These are phyloP conservation scores for Trichoderma sp. DNA, from an alignment of 2,329 filamentous ascomycete genomes.

Conservation along the genomic window DNA sequence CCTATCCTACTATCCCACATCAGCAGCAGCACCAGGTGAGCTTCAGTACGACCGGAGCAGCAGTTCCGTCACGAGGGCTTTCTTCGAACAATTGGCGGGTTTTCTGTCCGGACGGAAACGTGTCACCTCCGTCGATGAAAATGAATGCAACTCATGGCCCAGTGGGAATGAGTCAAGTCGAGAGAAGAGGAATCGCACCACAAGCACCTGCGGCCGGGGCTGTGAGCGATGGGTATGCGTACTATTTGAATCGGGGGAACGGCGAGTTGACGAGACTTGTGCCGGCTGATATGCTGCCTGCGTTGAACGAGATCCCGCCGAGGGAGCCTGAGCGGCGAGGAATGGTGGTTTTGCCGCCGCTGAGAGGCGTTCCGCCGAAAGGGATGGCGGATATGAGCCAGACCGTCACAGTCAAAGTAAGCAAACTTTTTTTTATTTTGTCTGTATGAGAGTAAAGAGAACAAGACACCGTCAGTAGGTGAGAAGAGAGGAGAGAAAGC, in stretches of 20 bases:
- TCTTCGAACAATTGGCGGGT: slow-evolving; percentile 10
- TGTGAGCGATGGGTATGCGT: slow-evolving; percentile 40
- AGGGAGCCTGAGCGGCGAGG: slow-evolving; percentile 41
- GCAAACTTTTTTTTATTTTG: slow-evolving; percentile 26
- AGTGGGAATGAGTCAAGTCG: not conserved
- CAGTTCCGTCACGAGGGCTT: not conserved
- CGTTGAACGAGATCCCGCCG: slow-evolving; percentile 45
- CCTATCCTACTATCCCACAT: not conserved
- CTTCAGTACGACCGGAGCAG: not conserved
- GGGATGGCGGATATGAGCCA: slow-evolving; percentile 42
- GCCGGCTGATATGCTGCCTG: slow-evolving; percentile 55
- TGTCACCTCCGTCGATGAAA: not conserved
- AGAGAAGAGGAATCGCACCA: not conserved
- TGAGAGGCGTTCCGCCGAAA: slow-evolving; percentile 40
- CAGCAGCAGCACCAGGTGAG: slow-evolving; percentile 10
- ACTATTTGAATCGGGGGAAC: slow-evolving; percentile 56
- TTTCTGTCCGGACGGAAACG: not conserved
- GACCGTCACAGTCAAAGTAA: slow-evolving; percentile 42
- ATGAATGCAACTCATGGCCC: not conserved
- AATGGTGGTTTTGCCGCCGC: slow-evolving; percentile 50
- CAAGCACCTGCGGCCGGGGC: not conserved
- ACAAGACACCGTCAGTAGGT: not conserved
- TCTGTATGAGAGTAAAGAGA: not conserved
- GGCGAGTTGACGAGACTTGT: slow-evolving; percentile 57
- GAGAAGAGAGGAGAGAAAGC: slow-evolving; percentile 26